These are phyloP conservation scores for Rhodosporidiobolus odoratus DNA, from an alignment of 768 basidiomycete genomes.

Conservation along the genomic window DNA sequence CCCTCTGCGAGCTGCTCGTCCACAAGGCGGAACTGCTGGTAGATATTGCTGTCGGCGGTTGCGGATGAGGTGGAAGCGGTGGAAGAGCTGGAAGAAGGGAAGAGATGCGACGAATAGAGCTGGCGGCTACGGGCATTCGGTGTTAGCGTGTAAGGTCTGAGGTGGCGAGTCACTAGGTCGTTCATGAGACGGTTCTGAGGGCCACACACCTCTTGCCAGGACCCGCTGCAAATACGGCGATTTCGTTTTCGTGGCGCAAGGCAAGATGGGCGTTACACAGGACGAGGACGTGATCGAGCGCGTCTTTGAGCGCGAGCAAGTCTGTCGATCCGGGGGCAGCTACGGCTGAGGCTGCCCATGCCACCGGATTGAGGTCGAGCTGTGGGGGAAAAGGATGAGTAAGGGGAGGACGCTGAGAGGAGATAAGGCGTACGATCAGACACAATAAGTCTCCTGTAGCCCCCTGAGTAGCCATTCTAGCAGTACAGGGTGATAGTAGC, in stretches of 20 bases:
- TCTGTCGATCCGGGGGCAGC: slow-evolving; percentile 24
- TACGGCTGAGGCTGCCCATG: slow-evolving; percentile 30
- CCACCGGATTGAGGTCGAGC: slow-evolving; percentile 42
- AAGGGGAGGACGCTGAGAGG: not conserved
- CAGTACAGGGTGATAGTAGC: too few relatives aligned
- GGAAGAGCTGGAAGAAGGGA: not conserved
- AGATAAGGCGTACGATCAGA: slow-evolving; percentile 15
- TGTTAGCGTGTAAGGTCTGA: too few relatives aligned
- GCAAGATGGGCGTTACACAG: slow-evolving; percentile 93
- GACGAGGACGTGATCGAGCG: slow-evolving; percentile 77
- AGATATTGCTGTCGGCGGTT: slow-evolving; percentile 64
- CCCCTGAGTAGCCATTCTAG: not conserved
- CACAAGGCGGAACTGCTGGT: slow-evolving; percentile 73
- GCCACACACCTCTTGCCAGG: slow-evolving; percentile 66
- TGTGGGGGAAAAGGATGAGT: not conserved
- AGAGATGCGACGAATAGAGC: slow-evolving; percentile 32
- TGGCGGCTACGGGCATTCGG: slow-evolving; percentile 16
- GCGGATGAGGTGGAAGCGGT: slow-evolving; percentile 4
- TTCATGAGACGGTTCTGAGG: not conserved
- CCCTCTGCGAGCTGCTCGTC: slow-evolving; percentile 61
- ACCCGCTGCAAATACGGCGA: slow-evolving; percentile 86
- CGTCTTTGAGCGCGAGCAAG: slow-evolving; percentile 62
- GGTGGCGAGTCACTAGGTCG: not conserved
- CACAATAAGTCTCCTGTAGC: slow-evolving; percentile 25
- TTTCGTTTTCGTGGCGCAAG: slow-evolving; percentile 78